phyloP scores from a whole-genome alignment of 805 yeast species.

The Ogataea allantospora region DNA sequence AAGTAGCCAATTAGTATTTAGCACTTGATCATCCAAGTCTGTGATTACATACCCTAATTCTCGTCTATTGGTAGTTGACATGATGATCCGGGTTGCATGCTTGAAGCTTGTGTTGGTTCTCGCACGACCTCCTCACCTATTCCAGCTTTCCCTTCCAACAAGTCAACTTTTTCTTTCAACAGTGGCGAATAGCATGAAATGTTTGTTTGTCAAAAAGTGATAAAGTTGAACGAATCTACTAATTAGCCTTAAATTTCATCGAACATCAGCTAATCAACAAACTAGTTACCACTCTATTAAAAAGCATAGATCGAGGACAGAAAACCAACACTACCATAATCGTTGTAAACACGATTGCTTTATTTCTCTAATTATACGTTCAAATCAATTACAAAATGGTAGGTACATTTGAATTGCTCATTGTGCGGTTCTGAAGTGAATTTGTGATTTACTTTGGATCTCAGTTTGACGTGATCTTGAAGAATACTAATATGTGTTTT shows the following conservation, averaged over 20 bases:
- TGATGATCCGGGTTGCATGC: not conserved
- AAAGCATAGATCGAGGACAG: not conserved
- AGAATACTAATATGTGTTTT: conserved; percentile 6
- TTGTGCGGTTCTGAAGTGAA: not conserved
- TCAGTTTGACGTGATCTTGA: not conserved
- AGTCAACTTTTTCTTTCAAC: conserved; percentile 15
- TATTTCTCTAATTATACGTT: not conserved
- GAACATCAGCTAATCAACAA: not conserved
- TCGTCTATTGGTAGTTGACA: too few relatives aligned
- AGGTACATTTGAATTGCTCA: not conserved
- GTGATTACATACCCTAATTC: too few relatives aligned
- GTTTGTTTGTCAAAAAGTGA: conserved; percentile 10
- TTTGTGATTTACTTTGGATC: not conserved
- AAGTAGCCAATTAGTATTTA: too few relatives aligned
- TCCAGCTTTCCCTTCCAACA: conserved; percentile 8
- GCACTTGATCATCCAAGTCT: too few relatives aligned
- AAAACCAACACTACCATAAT: not conserved
- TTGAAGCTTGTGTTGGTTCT: not conserved
- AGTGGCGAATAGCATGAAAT: conserved; percentile 9
- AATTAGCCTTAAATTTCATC: too few relatives aligned
- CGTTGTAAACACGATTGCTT: not conserved
- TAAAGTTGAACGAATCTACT: not conserved
- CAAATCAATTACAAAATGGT: conserved; percentile 1
- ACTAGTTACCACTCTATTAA: not conserved
- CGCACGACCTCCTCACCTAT: conserved; percentile 10